Base-by-base conservation (phyloP, 169 alveolate species). In the Amoebophrya sp. region DNA sequence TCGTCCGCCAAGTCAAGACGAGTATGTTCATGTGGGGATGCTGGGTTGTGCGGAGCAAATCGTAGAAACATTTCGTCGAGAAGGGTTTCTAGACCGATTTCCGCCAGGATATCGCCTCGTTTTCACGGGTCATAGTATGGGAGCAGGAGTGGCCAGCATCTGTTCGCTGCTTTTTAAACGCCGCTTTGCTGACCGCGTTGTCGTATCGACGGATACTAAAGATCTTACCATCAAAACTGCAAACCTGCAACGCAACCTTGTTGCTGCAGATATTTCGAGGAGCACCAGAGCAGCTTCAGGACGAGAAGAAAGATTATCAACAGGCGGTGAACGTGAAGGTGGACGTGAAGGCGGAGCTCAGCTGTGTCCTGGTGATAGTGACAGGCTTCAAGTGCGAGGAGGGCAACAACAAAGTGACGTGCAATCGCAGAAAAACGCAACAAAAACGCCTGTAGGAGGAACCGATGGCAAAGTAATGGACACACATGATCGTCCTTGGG, bases 41-140 rank as follows among this genome's bases (percentile, higher is more conserved):
- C 83, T 65, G 38, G 83, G 83, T 65, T 65, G 83, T 26, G 83
- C 83, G 83, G 83, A 65, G 26, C 83, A 65, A 26, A 65, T 65
- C 33, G 12, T 18, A 26, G 83, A 65, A 6, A 65, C 83, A 0
- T 65, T 65, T 18, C 33, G 0, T 29, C 83, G 83, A 10, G 83
- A 65, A 36, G 83, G 83, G 2, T 65, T 65, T 65, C 83, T 65
- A 6, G 83, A 65, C 33, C 83, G 83, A 6, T 1, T 65, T 65
- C 83, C 83, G 2, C 39, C 18, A 6, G 26, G 83, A 29, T 65
- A 65, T 36, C 83, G 83, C 33, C 26, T 65, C 0, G 83, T 65
- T 6, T 65, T 65, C 83, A 65, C 83, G 83, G 83, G 83, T 1
- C 83, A 65, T 36, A 65, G 83, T 36, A 65, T 65, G 83, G 83